Conservation (phyloP, 805 yeast genomes). For the Saturnispora mendoncae region DNA sequence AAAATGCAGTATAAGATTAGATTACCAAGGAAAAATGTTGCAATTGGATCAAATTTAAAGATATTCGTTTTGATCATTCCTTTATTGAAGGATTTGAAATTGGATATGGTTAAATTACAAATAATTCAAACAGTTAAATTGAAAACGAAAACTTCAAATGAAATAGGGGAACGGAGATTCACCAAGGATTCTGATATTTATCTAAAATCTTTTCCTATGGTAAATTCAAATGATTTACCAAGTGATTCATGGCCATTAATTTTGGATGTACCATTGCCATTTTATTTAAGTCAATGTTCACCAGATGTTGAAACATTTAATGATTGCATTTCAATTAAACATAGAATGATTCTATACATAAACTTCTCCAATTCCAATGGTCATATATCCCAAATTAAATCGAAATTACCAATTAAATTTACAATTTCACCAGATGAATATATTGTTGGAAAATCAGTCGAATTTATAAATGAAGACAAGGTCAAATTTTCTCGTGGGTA, state of each 20-base stretch:
- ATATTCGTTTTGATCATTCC: constrained; percentile 39
- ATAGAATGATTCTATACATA: constrained; percentile 36
- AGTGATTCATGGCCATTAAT: constrained; percentile 40
- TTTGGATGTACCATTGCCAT: constrained; percentile 34
- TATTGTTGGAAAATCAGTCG: constrained; percentile 21
- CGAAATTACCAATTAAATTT: constrained; percentile 40
- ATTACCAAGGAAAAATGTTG: constrained; percentile 35
- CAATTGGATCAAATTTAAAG: constrained; percentile 38
- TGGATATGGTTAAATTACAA: constrained; percentile 29
- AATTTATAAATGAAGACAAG: constrained; percentile 14
- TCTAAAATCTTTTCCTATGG: constrained; percentile 32
- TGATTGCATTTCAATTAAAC: constrained; percentile 36
- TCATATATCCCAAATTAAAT: constrained; percentile 42
- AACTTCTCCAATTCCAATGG: constrained; percentile 41
- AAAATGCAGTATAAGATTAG: constrained; percentile 43
- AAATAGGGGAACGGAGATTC: constrained; percentile 18
- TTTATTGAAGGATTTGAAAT: constrained; percentile 35
- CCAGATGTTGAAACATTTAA: constrained; percentile 36
- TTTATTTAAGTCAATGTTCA: constrained; percentile 31
- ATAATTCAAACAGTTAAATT: constrained; percentile 27
- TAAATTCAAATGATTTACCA: constrained; percentile 26
- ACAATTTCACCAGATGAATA: constrained; percentile 32
- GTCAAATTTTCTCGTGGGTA: constrained; percentile 2
- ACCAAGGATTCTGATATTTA: constrained; percentile 25
- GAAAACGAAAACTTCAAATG: constrained; percentile 17